Evolutionary conservation across 176 grass and related monocot species (phyloP).

Genomic region (Paspalum notatum): DNA sequence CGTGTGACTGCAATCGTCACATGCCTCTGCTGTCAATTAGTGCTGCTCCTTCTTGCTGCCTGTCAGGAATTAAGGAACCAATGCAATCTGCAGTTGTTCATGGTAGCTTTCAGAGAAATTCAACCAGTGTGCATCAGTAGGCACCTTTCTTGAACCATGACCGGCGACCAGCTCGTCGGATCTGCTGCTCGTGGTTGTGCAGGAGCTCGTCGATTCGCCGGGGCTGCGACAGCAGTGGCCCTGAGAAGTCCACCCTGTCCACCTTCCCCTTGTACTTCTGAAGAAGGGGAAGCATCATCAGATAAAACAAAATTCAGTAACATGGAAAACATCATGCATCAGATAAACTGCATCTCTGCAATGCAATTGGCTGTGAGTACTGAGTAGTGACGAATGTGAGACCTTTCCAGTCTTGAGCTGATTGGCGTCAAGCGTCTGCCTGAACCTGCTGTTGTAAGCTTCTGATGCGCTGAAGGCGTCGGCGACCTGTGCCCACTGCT

Average conservation of each 20-base stretch:
- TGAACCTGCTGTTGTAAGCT: constrained; percentile 35
- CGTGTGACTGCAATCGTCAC: constrained; percentile 9
- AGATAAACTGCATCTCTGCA: background rate
- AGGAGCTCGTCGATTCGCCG: constrained; percentile 78
- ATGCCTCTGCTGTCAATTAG: constrained; percentile 4
- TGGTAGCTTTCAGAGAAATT: constrained; percentile 21
- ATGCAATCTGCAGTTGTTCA: constrained; percentile 17
- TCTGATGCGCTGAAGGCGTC: constrained; percentile 49
- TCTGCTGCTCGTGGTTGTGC: constrained; percentile 73
- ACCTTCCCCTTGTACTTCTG: constrained; percentile 61
- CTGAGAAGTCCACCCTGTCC: constrained; percentile 65
- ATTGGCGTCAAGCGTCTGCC: constrained; percentile 39
- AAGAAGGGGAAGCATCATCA: background rate
- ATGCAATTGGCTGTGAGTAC: background rate
- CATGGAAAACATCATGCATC: background rate
- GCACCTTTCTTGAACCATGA: constrained; percentile 83
- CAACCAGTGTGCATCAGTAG: background rate
- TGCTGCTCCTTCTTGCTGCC: constrained; percentile 49
- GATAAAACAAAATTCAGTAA: background rate
- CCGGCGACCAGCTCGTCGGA: constrained; percentile 57
- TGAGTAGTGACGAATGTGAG: background rate
- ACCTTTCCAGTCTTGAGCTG: constrained; percentile 50
- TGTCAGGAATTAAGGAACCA: constrained; percentile 30
- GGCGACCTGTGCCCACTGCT: constrained; percentile 73
- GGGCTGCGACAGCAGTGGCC: constrained; percentile 62